These are phyloP conservation scores for Geranium rotundifolium DNA, from an alignment of 345 rosid species.

Conservation along the genomic window DNA sequence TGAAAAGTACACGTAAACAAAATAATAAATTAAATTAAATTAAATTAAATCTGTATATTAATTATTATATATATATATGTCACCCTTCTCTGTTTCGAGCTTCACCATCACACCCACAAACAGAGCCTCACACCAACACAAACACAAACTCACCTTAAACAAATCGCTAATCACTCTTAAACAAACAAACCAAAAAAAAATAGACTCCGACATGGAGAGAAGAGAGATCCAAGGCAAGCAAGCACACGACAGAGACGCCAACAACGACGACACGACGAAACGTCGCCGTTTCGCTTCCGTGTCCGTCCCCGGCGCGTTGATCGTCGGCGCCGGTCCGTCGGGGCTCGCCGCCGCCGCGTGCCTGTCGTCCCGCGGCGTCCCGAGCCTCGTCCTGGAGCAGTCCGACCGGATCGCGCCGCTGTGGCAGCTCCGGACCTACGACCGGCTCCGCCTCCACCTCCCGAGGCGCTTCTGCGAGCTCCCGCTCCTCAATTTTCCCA, in stretches of 20 bases:
- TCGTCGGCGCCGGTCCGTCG: conserved; percentile 97
- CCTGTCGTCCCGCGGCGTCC: conserved; percentile 43
- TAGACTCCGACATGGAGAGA: no score
- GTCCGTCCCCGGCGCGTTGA: conserved; percentile 46
- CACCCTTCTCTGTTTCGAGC: neutral
- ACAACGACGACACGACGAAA: no score
- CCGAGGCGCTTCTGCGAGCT: conserved; percentile 79
- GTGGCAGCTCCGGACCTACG: conserved; percentile 70
- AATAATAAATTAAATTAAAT: no score
- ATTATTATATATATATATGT: conserved; percentile 3
- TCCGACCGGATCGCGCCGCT: conserved; percentile 67
- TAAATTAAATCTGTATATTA: neutral
- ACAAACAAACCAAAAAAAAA: no score
- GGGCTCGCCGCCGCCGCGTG: conserved; percentile 79
- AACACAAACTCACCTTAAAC: neutral
- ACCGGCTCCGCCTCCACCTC: conserved; percentile 81
- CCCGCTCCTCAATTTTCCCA: conserved; percentile 60
- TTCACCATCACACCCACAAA: neutral
- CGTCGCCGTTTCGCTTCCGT: conserved; percentile 21
- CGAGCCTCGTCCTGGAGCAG: conserved; percentile 66
- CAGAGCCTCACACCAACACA: neutral
- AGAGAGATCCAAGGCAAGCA: no score
- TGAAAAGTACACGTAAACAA: no score
- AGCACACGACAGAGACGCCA: no score
- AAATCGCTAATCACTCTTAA: no score